These are phyloP conservation scores for Coemansia sp. DNA, from an alignment of 192 early-diverging fungal genomes.

Conservation along the genomic window DNA sequence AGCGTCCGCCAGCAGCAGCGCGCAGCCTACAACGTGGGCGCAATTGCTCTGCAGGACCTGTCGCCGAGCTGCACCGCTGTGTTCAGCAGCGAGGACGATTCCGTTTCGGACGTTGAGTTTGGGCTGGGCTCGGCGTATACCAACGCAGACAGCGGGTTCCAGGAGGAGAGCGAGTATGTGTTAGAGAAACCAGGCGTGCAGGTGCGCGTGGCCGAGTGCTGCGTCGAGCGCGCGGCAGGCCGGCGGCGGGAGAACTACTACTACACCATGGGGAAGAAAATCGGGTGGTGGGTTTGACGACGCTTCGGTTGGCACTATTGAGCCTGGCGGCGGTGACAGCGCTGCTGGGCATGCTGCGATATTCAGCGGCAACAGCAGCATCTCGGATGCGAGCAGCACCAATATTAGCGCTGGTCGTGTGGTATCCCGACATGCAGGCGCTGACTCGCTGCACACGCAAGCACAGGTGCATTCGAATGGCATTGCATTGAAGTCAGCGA, in stretches of 20 bases:
- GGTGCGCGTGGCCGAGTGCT: conserved; percentile 39
- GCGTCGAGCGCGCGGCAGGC: conserved; percentile 40
- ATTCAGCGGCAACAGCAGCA: conserved; percentile 8
- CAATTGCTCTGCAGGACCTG: conserved; percentile 11
- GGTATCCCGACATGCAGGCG: conserved; percentile 2
- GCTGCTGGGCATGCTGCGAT: not conserved
- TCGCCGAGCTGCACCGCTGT: conserved; percentile 11
- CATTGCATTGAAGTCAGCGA: conserved; percentile 24
- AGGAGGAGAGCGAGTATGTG: conserved; percentile 9
- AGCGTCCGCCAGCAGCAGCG: conserved; percentile 19
- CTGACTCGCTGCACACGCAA: not conserved
- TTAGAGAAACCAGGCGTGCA: not conserved
- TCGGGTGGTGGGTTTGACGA: conserved; percentile 57
- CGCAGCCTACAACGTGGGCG: not conserved
- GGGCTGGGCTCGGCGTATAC: not conserved
- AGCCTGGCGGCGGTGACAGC: conserved; percentile 37
- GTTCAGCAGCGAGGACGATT: not conserved
- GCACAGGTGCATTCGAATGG: not conserved
- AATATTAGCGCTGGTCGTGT: too few relatives aligned
- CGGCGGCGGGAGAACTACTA: conserved; percentile 49
- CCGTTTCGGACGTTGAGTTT: conserved; percentile 5
- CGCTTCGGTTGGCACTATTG: conserved; percentile 14
- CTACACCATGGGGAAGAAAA: conserved; percentile 53
- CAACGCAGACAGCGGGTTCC: conserved; percentile 4
- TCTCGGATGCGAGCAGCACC: too few relatives aligned